Base-by-base conservation (phyloP, 805 yeast species). In the Sugiyamaella boreocaroliniensis region DNA sequence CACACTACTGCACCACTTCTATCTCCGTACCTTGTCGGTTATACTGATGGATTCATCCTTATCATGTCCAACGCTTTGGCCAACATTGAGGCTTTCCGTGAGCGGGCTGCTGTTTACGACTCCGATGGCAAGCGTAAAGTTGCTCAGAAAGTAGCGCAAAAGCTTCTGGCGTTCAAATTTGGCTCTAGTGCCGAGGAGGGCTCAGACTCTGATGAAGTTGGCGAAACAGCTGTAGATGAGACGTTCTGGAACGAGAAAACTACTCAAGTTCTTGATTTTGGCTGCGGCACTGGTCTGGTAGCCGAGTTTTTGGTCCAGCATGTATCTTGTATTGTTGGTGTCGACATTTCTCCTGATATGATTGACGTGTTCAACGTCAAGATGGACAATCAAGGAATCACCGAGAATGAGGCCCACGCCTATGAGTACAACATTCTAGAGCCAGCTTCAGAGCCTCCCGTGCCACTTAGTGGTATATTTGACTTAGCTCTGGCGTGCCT, bases 261-360 rank as follows among this genome's bases (percentile, higher is more conserved):
- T 1, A 57, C 61, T 12, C 34, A 44, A 20, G 61, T 62, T 1
- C 56, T 62, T 10, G 66, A 62, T 41, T 62, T 62, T 49, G 66
- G 60, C 2, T 60, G 66, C 40, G 66, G 66, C 0, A 54, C 59
- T 2, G 66, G 66, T 11, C 47, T 57, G 14, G 45, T 62, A 6
- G 49, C 56, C 16, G 58, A 55, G 45, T 41, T 46, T 14, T 43
- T 62, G 45, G 62, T 64, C 1, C 55, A 56, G 2, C 46, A 58
- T 34, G 52, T 56, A 18, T 48, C 42, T 12, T 26, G 47, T 41
- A 50, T 62, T n/a, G 59, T 61, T 4, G 66, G 66, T 2, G 52
- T 60, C 10, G 66, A 62, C 48, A 55, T 61, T n/a, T 55, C 65
- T 2, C 54, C 55, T 6, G 55, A 47, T 12, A 57, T 59, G 62